Conservation (phyloP, 352 stramenopile species). For the Pythium dissotocum region DNA sequence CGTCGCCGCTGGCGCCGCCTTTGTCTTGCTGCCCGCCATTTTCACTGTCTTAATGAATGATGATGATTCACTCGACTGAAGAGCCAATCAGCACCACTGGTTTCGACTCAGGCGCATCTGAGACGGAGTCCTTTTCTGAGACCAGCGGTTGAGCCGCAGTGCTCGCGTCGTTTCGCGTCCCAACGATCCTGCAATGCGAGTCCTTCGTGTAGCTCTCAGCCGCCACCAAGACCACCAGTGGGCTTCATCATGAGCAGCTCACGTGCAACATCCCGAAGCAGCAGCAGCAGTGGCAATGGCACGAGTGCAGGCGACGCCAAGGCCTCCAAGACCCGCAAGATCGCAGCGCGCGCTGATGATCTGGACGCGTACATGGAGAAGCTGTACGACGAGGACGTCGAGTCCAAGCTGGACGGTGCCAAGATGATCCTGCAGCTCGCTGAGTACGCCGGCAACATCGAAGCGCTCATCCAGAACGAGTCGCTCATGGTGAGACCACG, state of each 20-base stretch:
- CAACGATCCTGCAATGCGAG: background rate
- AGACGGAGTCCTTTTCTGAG: slow-evolving; percentile 10
- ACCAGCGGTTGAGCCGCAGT: background rate
- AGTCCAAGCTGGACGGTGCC: slow-evolving; percentile 85
- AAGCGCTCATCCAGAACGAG: slow-evolving; percentile 93
- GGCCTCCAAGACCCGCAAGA: slow-evolving; percentile 47
- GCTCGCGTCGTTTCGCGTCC: slow-evolving; percentile 25
- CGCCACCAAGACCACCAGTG: background rate
- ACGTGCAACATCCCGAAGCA: slow-evolving; percentile 16
- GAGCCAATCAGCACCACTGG: no score
- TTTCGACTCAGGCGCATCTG: slow-evolving; percentile 10
- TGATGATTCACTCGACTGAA: background rate
- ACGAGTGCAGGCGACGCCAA: slow-evolving; percentile 9
- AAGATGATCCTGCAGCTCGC: slow-evolving; percentile 92
- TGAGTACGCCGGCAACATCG: slow-evolving; percentile 88
- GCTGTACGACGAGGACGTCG: slow-evolving; percentile 91
- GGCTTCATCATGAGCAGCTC: slow-evolving; percentile 13
- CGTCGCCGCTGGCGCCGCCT: slow-evolving; percentile 3
- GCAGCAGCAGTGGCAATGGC: slow-evolving; percentile 26
- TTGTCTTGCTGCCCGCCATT: slow-evolving; percentile 16
- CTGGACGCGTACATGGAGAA: slow-evolving; percentile 94
- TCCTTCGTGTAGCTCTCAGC: background rate
- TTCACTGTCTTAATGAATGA: background rate
- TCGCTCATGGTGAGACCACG: slow-evolving; percentile 83
- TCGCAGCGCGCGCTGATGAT: slow-evolving; percentile 66